These are phyloP conservation scores for Acanthamoeba divionensis DNA, from an alignment of 208 protist genomes.

Conservation along the genomic window DNA sequence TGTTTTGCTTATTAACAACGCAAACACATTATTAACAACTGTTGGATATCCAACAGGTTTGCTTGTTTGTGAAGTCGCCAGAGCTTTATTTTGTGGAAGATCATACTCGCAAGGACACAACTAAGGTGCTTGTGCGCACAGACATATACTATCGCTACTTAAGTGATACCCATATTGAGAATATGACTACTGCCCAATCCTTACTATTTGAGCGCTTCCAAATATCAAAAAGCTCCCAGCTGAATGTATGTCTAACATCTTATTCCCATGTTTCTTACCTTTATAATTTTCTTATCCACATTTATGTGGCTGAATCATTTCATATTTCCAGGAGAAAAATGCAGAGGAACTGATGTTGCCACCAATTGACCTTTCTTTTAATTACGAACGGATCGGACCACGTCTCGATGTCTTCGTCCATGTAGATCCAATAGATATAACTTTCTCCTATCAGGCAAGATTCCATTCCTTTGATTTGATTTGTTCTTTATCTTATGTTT, in stretches of 20 bases:
- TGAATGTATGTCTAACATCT: neutral
- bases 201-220: neutral
- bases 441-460: constrained; percentile 38
- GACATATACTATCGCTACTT: constrained; percentile 27
- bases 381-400: constrained; percentile 15
- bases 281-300: too few relatives aligned
- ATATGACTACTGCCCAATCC: neutral
- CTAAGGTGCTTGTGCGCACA: constrained; percentile 16
- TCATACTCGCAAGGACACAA: neutral
- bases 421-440: constrained; percentile 35
- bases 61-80: neutral
- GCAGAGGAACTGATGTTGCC: neutral
- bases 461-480: neutral
- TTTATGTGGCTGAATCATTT: too few relatives aligned
- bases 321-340: neutral
- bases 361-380: constrained; percentile 21
- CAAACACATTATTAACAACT: too few relatives aligned
- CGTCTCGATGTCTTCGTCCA: constrained; percentile 16
- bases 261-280: too few relatives aligned
- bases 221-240: constrained; percentile 4
- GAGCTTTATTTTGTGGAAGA: constrained; percentile 42
- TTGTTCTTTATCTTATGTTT: neutral
- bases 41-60: too few relatives aligned
- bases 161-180: constrained; percentile 19
- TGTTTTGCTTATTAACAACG: neutral